Conservation (phyloP, 257 asterid species). For the Vinca minor region DNA sequence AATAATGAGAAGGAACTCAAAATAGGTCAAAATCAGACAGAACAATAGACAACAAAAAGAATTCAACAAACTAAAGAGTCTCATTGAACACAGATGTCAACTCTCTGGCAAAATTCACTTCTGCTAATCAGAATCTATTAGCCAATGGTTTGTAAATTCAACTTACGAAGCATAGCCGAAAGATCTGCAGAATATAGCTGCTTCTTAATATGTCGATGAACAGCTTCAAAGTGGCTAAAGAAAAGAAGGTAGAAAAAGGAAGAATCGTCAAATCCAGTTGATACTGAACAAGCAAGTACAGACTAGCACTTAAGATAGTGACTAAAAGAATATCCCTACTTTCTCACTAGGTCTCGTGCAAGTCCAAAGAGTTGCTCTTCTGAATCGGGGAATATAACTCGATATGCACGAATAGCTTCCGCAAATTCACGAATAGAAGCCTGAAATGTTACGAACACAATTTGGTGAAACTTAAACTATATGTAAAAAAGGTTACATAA, state of each 20-base stretch:
- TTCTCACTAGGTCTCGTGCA: slow-evolving; percentile 61
- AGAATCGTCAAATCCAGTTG: neutral
- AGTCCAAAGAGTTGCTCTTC: slow-evolving; percentile 81
- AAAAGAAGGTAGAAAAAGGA: slow-evolving; percentile 5
- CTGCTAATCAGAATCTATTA: no score
- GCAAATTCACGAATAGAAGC: slow-evolving; percentile 82
- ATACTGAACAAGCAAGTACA: neutral
- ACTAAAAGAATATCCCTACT: slow-evolving; percentile 30
- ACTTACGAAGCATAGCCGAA: slow-evolving; percentile 68
- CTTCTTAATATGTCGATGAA: slow-evolving; percentile 52
- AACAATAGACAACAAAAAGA: no score
- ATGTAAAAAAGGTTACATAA: neutral
- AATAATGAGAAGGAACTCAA: no score
- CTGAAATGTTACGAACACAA: slow-evolving; percentile 31
- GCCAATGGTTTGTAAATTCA: slow-evolving; percentile 16
- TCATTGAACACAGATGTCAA: no score
- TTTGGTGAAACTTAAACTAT: neutral
- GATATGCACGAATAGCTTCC: slow-evolving; percentile 93
- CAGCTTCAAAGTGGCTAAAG: slow-evolving; percentile 78
- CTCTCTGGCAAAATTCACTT: no score
- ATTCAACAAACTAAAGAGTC: no score
- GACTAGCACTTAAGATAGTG: neutral
- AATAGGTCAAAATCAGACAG: no score
- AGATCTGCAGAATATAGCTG: slow-evolving; percentile 52
- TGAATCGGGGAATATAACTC: slow-evolving; percentile 78